Evolutionary conservation across 345 rosid species (phyloP), one percentile per base, ranked within the genome.

Genomic region (Eucalyptus sideroxylon): DNA sequence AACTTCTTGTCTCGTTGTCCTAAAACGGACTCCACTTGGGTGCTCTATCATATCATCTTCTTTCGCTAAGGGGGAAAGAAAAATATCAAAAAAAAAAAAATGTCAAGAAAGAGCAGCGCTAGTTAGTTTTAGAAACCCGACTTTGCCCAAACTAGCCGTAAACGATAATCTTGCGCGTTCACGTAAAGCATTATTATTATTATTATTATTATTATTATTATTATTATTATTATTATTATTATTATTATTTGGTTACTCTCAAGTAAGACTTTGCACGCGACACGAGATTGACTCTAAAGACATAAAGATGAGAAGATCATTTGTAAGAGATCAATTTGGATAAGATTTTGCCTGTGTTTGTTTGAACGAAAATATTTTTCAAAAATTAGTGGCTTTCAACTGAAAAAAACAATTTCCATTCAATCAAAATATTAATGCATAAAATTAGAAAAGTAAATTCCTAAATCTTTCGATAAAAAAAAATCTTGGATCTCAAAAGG

Each of bases 401-500:
- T 8, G 4, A 17, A 26, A 55, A 55, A 55, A 55, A 55, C 3
- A 55, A 8, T 55, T 55, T 55, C 10, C 26, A 55, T 1, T 21
- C 59, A 21, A 55, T 1, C 2, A 55, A 55, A 21, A 19, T 21
- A 55, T 21, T 53, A 3, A 53, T 53, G 5, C 59, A 53, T 21
- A 53, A 53, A 53, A 53, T 53, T 8, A 19, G 23, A 53, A 19
- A 53, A 53, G 59, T 53, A 8, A 53, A 21, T 55, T 55, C 10
- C 11, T 55, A 55, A 55, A 0, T 55, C 24, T 55, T 21, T 55
- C 5, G 5, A 8, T 0, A 21, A 55, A 55, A 0, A 17, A 55
- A 55, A 55, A 19, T 55, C 11, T 2, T 55, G 5, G 11, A 21
- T 55, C 59, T 55, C 26, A 8, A 21, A 55, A 21, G 26, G 11